Conservation (phyloP, 2,329 filamentous ascomycete species). For the Rutstroemia sp. region DNA sequence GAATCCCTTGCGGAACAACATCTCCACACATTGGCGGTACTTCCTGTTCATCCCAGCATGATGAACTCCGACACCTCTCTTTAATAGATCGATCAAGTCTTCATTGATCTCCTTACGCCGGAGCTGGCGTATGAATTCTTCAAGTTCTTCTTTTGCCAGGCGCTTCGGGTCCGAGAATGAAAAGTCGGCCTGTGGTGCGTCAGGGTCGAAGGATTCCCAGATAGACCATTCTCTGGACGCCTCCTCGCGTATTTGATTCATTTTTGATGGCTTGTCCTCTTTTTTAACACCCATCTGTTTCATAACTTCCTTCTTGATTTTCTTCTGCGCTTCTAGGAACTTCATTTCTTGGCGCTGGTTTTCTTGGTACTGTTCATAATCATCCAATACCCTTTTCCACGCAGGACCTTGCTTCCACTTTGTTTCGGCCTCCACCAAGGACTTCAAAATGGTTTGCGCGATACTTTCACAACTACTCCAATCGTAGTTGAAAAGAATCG, state of each 20-base stretch:
- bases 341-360: neutral
- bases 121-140: slow-evolving; percentile 45
- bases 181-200: slow-evolving; percentile 54
- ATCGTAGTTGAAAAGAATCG: slow-evolving; percentile 73
- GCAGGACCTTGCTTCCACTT: slow-evolving; percentile 47
- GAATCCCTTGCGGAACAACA: slow-evolving; percentile 66
- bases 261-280: slow-evolving; percentile 30
- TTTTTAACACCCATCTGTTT: no score
- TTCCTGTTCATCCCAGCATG: slow-evolving; percentile 74
- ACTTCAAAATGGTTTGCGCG: slow-evolving; percentile 40
- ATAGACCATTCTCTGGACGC: slow-evolving; percentile 46
- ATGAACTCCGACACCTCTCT: slow-evolving; percentile 66
- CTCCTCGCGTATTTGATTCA: slow-evolving; percentile 49
- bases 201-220: slow-evolving; percentile 61
- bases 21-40: slow-evolving; percentile 68
- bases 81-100: slow-evolving; percentile 52
- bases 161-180: slow-evolving; percentile 59
- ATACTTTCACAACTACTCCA: slow-evolving; percentile 56
- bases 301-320: slow-evolving; percentile 38
- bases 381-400: slow-evolving; percentile 54
- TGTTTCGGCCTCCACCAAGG: slow-evolving; percentile 47
- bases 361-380: slow-evolving; percentile 51
- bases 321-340: no score
- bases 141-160: slow-evolving; percentile 50
- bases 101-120: slow-evolving; percentile 41